Evolutionary conservation across 1,284 basidiomycete species (phyloP).

Genomic region (Heterobasidion parviporum): DNA sequence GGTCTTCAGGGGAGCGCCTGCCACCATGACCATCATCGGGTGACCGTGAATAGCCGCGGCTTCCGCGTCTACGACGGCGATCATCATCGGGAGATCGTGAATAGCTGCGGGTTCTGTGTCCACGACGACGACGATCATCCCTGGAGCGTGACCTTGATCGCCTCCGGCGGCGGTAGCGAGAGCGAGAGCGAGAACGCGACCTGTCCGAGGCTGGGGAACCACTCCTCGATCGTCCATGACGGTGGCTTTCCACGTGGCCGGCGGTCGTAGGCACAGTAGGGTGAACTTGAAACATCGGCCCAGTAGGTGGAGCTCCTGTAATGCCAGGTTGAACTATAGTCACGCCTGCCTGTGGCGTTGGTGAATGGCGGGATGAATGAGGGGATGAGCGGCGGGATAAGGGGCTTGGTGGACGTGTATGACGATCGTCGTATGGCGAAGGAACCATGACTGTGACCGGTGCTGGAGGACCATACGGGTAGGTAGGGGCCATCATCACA

Average conservation of each 20-base stretch:
- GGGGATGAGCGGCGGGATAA: not conserved
- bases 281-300: not conserved
- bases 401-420: not conserved
- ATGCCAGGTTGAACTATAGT: not conserved
- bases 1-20: not conserved
- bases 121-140: not conserved
- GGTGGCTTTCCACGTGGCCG: not conserved
- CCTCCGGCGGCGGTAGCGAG: not conserved
- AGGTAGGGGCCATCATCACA: not conserved
- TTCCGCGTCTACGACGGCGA: not conserved
- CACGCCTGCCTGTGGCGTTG: not conserved
- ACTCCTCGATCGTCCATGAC: not conserved
- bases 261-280: not conserved
- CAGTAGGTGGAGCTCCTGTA: not conserved
- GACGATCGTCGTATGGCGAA: not conserved
- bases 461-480: not conserved
- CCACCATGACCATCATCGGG: not conserved
- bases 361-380: not conserved
- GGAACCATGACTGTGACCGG: not conserved
- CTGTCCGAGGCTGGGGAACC: not conserved
- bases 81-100: not conserved
- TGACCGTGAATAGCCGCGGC: not conserved
- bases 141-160: constrained; percentile 2
- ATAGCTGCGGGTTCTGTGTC: not conserved
- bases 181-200: constrained; percentile 12